Conservation (phyloP, 2,329 filamentous ascomycete species). For the Aspergillus clavatus region DNA sequence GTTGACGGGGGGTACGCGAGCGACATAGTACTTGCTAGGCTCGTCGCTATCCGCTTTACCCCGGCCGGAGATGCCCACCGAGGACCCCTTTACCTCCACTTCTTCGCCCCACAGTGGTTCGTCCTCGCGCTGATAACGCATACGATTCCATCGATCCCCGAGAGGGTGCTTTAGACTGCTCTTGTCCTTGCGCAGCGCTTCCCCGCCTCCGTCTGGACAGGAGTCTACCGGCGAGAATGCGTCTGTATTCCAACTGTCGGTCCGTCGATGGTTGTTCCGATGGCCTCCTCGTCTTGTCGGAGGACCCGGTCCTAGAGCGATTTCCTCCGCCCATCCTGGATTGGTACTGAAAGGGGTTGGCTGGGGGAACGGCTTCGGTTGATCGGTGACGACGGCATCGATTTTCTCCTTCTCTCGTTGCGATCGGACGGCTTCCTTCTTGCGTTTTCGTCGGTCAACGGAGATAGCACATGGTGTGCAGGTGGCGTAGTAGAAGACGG, state of each 20-base stretch:
- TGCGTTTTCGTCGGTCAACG: slow-evolving; percentile 64
- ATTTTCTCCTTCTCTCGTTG: slow-evolving; percentile 60
- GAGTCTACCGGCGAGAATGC: slow-evolving; percentile 40
- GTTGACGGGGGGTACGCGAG: slow-evolving; percentile 69
- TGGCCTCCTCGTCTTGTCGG: slow-evolving; percentile 55
- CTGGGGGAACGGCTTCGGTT: slow-evolving; percentile 71
- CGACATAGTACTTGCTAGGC: slow-evolving; percentile 56
- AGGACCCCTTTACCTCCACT: slow-evolving; percentile 48
- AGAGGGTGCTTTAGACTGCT: slow-evolving; percentile 33
- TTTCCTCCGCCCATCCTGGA: slow-evolving; percentile 83
- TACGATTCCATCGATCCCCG: slow-evolving; percentile 67
- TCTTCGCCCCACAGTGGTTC: slow-evolving; percentile 78
- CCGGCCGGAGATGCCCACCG: slow-evolving; percentile 46
- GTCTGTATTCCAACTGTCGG: slow-evolving; percentile 55
- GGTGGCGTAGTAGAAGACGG: slow-evolving; percentile 47
- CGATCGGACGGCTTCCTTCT: slow-evolving; percentile 64
- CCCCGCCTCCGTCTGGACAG: slow-evolving; percentile 26
- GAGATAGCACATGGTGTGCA: slow-evolving; percentile 62
- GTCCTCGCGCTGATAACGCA: slow-evolving; percentile 79
- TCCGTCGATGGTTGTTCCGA: slow-evolving; percentile 49
- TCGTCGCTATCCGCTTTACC: slow-evolving; percentile 32
- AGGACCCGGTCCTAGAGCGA: slow-evolving; percentile 70
- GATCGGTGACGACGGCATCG: slow-evolving; percentile 55
- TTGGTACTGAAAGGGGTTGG: slow-evolving; percentile 78
- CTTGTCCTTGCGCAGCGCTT: slow-evolving; percentile 45